phyloP scores from a whole-genome alignment of 2,329 filamentous ascomycete species.

The Amesomyces nigricolor region DNA sequence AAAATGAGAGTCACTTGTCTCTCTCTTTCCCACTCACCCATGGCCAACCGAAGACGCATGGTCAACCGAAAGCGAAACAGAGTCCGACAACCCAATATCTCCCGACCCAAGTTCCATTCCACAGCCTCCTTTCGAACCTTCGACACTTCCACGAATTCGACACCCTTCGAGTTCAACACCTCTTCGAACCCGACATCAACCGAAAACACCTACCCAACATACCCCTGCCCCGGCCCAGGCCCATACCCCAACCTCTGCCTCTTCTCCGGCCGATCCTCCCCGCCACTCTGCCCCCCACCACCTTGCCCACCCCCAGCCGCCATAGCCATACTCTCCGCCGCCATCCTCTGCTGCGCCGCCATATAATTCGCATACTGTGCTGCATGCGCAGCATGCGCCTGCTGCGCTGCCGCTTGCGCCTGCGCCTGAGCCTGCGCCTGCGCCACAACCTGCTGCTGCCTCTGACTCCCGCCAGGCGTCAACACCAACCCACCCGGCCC shows the following conservation, averaged over 20 bases:
- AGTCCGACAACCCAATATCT: too few relatives aligned
- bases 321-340: not conserved
- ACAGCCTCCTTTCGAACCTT: too few relatives aligned
- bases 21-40: too few relatives aligned
- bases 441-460: conserved; percentile 9
- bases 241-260: conserved; percentile 44
- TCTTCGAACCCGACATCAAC: too few relatives aligned
- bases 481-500: conserved; percentile 36
- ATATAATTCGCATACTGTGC: conserved; percentile 17
- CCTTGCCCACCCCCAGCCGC: conserved; percentile 25
- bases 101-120: too few relatives aligned
- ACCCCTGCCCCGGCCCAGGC: conserved; percentile 33
- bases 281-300: conserved; percentile 21
- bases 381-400: not conserved
- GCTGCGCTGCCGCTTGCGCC: not conserved
- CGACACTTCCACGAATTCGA: too few relatives aligned
- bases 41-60: too few relatives aligned
- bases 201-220: not conserved
- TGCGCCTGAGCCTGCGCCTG: conserved; percentile 27
- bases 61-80: too few relatives aligned
- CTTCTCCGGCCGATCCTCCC: conserved; percentile 45
- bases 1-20: too few relatives aligned
- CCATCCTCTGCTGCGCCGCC: conserved; percentile 8
- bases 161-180: too few relatives aligned
- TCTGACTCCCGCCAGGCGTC: conserved; percentile 32